Evolutionary conservation across 2,329 filamentous ascomycete species (phyloP), one percentile per base, ranked within the genome.

Genomic region (Curvularia hawaiiensis): DNA sequence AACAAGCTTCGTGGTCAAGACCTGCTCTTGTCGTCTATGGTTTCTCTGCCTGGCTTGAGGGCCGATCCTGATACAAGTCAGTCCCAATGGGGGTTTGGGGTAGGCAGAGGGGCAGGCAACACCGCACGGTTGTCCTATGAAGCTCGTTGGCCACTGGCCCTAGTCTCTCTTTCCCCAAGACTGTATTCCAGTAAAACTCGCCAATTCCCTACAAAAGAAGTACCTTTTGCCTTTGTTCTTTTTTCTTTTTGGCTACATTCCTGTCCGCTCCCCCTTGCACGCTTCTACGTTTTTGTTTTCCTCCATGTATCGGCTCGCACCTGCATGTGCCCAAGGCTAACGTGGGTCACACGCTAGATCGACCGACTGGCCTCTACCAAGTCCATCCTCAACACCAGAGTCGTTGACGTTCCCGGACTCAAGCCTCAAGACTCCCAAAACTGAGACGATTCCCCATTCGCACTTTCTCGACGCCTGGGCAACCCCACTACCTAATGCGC

Each of bases 381-480:
- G 80, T 73, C 80, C 80, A 39, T 78, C 77, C 56, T 79, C 78
- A 57, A 82, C 80, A 31, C 80, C 80, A 52, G 81, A 78, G 60
- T 78, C 76, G 51, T 66, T 68, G 55, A 75, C 74, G 24, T 77
- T 78, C 60, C 72, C 76, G 56, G 72, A 78, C 66, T 66, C 71
- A 45, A 69, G 69, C 58, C 72, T 79, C 50, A 79, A 79, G 58
- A 82, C 80, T 33, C 80, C 80, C 40, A 79, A 78, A 64, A 76
- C 76, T 10, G 75, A 77, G 38, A 70, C 69, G 28, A 62, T 65
- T 71, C 74, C 65, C 67, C 78, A 61, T 66, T 72, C 79, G 16
- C 79, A 82, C 61, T 82, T 82, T 59, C 76, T 80, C 61, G 80
- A 82, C 74, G 80, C 80, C 61, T 82, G 80, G 73, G 73, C 75